Evolutionary conservation across 768 basidiomycete species (phyloP), one percentile per base, ranked within the genome.

Genomic region (Russula sp.): DNA sequence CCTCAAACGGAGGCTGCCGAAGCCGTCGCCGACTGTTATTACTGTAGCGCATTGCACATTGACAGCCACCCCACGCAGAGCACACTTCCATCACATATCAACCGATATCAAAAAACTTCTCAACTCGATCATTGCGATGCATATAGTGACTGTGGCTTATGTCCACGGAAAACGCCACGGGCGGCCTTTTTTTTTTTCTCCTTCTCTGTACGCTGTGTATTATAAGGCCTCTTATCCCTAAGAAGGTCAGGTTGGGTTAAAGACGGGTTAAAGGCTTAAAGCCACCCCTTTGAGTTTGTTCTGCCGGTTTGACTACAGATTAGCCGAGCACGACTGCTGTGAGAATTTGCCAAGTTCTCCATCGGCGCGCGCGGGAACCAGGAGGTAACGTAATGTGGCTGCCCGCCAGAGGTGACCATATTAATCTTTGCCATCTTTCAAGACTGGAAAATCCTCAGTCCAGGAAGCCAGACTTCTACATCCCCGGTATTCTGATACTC

Each of bases 1-100:
- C 45, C 35, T 3, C 32, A 27, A 35, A 52, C 61, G 61, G 61
- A 52, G 31, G 6, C 39, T 56, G 61, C 61, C 61, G 61, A 56
- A 20, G 32, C 31, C 31, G 35, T 37, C 35, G 35, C 53, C 54
- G 47, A 61, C 37, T 27, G 7, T 37, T 37, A 37, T 10, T 37
- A 44, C 42, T 44, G 42, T 27, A 27, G 35, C 35, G 10, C 35
- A 44, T 44, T 44, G 27, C 27, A 27, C 27, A 42, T 9, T 45
- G 44, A 44, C 44, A 44, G n/a, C 6, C 44, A 44, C 44, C 18
- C 18, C 44, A 44, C 6, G 18, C 18, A 6, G 18, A 14, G 44
- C n/a, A 47, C 20, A 47, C 45, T 47, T 47, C 22, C 47, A 22
- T 48, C 22, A 48, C 11, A 6, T 48, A 22, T 48, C 22, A 48